Evolutionary conservation across 768 basidiomycete species (phyloP).

Genomic region (Boletus reticuloceps): DNA sequence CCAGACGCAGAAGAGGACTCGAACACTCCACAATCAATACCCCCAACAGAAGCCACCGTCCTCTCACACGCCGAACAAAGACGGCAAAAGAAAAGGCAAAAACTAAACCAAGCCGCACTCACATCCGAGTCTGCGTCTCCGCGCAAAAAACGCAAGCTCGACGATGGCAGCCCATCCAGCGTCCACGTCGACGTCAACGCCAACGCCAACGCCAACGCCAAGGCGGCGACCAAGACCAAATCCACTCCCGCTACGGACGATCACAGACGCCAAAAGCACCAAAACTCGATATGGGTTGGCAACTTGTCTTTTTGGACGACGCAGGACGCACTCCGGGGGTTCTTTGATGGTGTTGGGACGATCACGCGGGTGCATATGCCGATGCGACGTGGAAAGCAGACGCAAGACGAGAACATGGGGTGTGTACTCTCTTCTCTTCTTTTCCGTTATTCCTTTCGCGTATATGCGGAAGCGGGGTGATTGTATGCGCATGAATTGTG

Average conservation of each 20-base stretch:
- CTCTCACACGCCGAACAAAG: constrained; percentile 77
- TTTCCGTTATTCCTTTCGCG: too few species aligned
- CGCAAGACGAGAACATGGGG: constrained; percentile 75
- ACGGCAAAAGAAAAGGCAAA: constrained; percentile 51
- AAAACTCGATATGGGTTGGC: constrained; percentile 94
- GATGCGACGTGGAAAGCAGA: constrained; percentile 56
- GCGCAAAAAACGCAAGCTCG: constrained; percentile 48
- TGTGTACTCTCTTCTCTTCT: constrained; percentile 42
- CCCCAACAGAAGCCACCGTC: constrained; percentile 34
- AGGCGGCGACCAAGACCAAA: neutral
- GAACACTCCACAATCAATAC: constrained; percentile 4
- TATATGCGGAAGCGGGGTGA: too few species aligned
- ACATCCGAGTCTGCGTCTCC: constrained; percentile 8
- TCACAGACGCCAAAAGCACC: constrained; percentile 45
- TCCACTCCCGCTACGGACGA: neutral
- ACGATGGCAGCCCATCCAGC: constrained; percentile 14
- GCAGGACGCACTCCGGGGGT: constrained; percentile 60
- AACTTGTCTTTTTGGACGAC: constrained; percentile 92
- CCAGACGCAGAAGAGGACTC: constrained; percentile 6
- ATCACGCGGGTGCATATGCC: constrained; percentile 88
- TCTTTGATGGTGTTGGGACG: constrained; percentile 71
- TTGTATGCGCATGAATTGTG: neutral
- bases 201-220: neutral
- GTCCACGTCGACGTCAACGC: neutral
- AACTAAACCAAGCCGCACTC: constrained; percentile 9